phyloP scores from a whole-genome alignment of 1,139 yeast genomes.

The Geotrichum histeridarum region DNA sequence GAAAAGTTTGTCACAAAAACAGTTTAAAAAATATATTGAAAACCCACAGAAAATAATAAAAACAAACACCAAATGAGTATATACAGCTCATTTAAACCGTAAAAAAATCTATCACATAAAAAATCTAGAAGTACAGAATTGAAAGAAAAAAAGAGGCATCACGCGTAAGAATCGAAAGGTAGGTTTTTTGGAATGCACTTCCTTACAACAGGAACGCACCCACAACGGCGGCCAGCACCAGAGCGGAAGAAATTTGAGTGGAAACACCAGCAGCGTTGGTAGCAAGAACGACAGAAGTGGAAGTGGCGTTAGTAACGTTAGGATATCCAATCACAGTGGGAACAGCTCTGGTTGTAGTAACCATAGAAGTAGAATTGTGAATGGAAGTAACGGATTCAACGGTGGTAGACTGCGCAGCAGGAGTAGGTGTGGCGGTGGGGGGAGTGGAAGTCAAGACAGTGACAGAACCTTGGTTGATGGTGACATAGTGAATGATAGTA shows the following conservation, averaged over 20 bases:
- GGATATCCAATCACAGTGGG: background rate
- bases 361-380: background rate
- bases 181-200: too few species aligned
- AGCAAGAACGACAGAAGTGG: background rate
- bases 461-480: background rate
- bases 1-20: too few species aligned
- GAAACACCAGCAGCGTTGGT: background rate
- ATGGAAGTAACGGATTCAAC: background rate
- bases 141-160: background rate
- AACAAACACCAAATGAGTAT: too few species aligned
- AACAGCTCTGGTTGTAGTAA: background rate
- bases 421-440: background rate
- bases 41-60: too few species aligned
- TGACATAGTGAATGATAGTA: constrained; percentile 6
- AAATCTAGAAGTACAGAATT: background rate
- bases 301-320: background rate
- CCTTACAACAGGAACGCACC: background rate
- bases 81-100: too few species aligned
- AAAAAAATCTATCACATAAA: background rate
- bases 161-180: too few species aligned
- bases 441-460: background rate
- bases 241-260: too few species aligned
- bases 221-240: background rate
- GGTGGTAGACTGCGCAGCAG: constrained; percentile 1
- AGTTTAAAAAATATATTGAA: too few species aligned